Percentiles rank a stretch among this genome's conserved stretches.
Conservation (phyloP, 148 eudicot genomes). For the Simmondsia chinensis region DNA sequence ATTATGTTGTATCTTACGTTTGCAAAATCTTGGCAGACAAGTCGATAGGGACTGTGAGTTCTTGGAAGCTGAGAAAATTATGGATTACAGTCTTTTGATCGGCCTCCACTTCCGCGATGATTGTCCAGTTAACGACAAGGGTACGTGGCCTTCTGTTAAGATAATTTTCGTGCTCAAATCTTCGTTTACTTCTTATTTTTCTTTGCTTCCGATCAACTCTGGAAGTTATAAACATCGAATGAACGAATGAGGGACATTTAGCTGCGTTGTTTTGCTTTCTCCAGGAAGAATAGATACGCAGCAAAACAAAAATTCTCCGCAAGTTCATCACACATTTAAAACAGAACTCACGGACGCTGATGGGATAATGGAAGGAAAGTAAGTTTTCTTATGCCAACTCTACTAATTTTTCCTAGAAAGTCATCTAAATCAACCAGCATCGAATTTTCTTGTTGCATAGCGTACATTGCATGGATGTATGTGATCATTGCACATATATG, state of each 20-base stretch:
- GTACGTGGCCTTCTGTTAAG: constrained; percentile 25
- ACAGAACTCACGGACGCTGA: constrained; percentile 17
- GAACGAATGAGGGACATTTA: background rate
- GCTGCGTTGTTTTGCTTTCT: constrained; percentile 1
- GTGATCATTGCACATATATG: too few relatives aligned
- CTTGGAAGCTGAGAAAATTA: constrained; percentile 36
- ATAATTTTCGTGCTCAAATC: background rate
- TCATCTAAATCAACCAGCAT: background rate
- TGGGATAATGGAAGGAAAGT: constrained; percentile 35
- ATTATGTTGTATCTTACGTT: background rate
- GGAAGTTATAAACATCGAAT: background rate
- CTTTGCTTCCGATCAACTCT: background rate
- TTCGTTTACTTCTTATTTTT: background rate
- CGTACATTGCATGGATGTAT: too few relatives aligned
- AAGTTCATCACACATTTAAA: constrained; percentile 12
- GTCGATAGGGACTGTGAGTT: constrained; percentile 40
- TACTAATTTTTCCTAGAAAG: background rate
- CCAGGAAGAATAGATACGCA: constrained; percentile 4
- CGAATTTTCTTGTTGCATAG: too few relatives aligned
- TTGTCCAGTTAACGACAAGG: constrained; percentile 16
- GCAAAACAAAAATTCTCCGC: constrained; percentile 15
- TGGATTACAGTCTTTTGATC: constrained; percentile 41
- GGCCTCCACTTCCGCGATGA: constrained; percentile 39
- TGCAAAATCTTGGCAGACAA: constrained; percentile 18
- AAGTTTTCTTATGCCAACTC: constrained; percentile 5